Evolutionary conservation across 2,329 filamentous ascomycete species (phyloP).

Genomic region (Malbranchea cinnamomea): DNA sequence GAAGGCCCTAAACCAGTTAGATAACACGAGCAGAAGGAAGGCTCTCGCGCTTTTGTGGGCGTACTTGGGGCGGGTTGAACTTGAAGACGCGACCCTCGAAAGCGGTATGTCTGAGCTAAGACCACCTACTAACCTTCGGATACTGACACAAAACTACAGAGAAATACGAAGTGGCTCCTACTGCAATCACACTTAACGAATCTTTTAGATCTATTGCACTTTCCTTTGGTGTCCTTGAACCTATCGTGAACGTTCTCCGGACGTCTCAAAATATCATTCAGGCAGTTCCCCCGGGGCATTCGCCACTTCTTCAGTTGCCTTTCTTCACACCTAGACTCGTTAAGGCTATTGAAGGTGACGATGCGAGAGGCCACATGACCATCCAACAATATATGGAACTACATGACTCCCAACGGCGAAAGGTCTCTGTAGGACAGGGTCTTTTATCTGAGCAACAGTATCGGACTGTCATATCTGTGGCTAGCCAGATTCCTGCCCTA

Average conservation of each 20-base stretch:
- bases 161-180: conserved; percentile 79
- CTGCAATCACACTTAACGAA: conserved; percentile 71
- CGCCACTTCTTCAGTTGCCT: conserved; percentile 82
- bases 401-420: conserved; percentile 57
- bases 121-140: not conserved
- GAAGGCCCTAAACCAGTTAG: conserved; percentile 61
- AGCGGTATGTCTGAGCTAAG: conserved; percentile 39
- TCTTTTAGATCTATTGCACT: conserved; percentile 77
- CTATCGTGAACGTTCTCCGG: conserved; percentile 68
- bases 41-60: conserved; percentile 85
- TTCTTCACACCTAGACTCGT: conserved; percentile 55
- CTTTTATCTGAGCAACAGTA: conserved; percentile 67
- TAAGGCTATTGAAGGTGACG: conserved; percentile 36
- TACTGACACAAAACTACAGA: conserved; percentile 28
- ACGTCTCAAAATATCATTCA: conserved; percentile 80
- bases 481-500: conserved; percentile 69
- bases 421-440: conserved; percentile 51
- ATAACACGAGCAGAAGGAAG: conserved; percentile 69
- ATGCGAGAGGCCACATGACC: conserved; percentile 55
- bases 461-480: conserved; percentile 56
- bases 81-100: conserved; percentile 63
- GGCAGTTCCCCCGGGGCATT: conserved; percentile 66
- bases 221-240: conserved; percentile 69
- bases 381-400: conserved; percentile 83
- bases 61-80: conserved; percentile 75